These are phyloP conservation scores for Mycena galopus DNA, from an alignment of 768 basidiomycete genomes.

Conservation along the genomic window DNA sequence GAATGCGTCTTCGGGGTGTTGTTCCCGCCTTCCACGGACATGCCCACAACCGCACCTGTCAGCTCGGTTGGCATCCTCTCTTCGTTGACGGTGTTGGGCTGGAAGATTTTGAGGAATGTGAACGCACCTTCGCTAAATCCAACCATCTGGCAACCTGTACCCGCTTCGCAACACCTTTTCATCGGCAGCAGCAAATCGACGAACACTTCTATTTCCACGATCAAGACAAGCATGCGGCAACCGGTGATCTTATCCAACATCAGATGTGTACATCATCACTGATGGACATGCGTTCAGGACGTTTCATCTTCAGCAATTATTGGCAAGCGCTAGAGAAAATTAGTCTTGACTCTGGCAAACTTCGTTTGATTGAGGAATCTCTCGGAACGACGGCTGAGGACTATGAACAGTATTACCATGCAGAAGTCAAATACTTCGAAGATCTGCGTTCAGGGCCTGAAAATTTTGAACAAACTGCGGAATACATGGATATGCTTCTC, in stretches of 20 bases:
- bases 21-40: not conserved
- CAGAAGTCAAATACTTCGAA: not conserved
- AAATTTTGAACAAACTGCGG: no score
- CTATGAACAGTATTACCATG: not conserved
- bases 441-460: no score
- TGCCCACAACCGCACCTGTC: not conserved
- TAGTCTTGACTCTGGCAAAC: not conserved
- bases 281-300: not conserved
- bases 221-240: constrained; percentile 36
- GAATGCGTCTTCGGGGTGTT: not conserved
- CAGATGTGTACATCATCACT: no score
- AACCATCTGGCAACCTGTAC: constrained; percentile 42
- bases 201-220: constrained; percentile 39
- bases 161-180: constrained; percentile 38
- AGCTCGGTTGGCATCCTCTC: not conserved
- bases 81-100: constrained; percentile 44
- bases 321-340: constrained; percentile 16
- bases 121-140: constrained; percentile 41
- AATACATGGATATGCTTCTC: no score
- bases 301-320: constrained; percentile 20
- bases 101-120: no score
- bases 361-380: not conserved
- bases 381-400: constrained; percentile 2
- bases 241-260: constrained; percentile 21
- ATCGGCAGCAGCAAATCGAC: constrained; percentile 41